Base-by-base conservation (phyloP, 306 rosid species). In the Sicyos edulis region DNA sequence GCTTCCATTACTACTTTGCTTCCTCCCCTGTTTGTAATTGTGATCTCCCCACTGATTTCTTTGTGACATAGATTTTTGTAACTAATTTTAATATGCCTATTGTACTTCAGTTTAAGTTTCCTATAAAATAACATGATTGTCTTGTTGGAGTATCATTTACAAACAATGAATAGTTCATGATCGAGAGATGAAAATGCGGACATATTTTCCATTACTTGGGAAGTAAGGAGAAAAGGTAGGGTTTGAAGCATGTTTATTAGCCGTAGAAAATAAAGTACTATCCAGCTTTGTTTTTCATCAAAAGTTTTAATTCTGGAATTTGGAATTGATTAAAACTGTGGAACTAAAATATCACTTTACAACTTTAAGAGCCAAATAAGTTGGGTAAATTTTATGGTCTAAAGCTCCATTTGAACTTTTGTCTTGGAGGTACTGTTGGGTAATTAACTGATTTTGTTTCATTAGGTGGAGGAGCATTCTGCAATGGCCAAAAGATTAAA, bases 391-490 rank as follows among this genome's bases (percentile, higher is more conserved):
- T 34, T 34, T 34, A 34, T 3, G 40, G 5, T 34, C 40, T 24
- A 32, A n/a, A 61, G 9, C 68, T 61, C 17, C 16, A 16, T 61
- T 63, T 37, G 10, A 55, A 37, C 24, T 4, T 17, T 9, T 63
- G 6, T 60, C 64, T 78, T 75, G 19, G 54, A 60, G 44, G 75
- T 45, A 5, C 34, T 10, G 20, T 40, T 61, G 66, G 26, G 67
- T n/a, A 45, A 72, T 53, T 45, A 73, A 78, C 53, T 77, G 32
- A 75, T 66, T 64, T 70, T 71, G 71, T 82, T 74, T n/a, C 75
- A 51, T 20, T 63, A 92, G 98, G 96, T 47, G 95, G 96, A 55
- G 97, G 97, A 74, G 91, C 99, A 80, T 91, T 88, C 78, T 93
- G 96, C 78, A 93, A 91, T 54, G 96, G 95, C 32, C 87, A 88